Base-by-base conservation (phyloP, 768 basidiomycete species). In the Lentinula lateritia region DNA sequence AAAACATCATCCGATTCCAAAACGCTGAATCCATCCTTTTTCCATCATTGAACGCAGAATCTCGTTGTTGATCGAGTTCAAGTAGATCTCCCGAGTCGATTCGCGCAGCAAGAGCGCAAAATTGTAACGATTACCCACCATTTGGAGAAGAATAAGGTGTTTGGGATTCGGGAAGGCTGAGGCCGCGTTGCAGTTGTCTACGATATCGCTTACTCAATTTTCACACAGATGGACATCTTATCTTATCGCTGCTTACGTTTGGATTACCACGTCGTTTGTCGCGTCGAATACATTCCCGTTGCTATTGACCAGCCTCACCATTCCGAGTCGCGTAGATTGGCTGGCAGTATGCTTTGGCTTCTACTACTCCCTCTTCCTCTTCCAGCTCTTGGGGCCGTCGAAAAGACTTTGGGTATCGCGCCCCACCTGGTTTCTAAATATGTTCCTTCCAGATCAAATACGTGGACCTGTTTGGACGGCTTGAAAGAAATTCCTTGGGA, bases 401-500 rank as follows among this genome's bases (percentile, higher is more conserved):
- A 80, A 63, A 84, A 83, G 68, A 82, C 80, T 0, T 74, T 78
- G 42, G 90, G 90, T 7, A 83, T 90, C 23, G 64, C 76, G 9
- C 88, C 88, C 0, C 73, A 76, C 50, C 71, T 88, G 6, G 66
- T 82, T 12, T 70, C 80, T 10, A 83, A 80, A 72, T 92, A 92
- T 68, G 72, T 72, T 3, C 80, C 88, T 12, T 72, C 76, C 6
- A 75, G 73, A 57, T 78, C 80, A 23, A 82, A 79, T 61, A 77
- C 73, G 28, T 96, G 93, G 90, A 81, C 75, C 64, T 97, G 94
- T 74, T 74, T 96, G 62, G 89, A 95, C 67, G 89, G 88, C 20
- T 87, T 85, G 0, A 88, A 87, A 68, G 80, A 84, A 63, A 92
- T 98, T 64, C 75, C 87, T 2, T 93, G 88, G 87, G 74, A 76